Percentiles rank a stretch among this genome's conserved stretches.
phyloP scores from a whole-genome alignment of 2,329 filamentous ascomycete species.

The Aspergillus piperis region DNA sequence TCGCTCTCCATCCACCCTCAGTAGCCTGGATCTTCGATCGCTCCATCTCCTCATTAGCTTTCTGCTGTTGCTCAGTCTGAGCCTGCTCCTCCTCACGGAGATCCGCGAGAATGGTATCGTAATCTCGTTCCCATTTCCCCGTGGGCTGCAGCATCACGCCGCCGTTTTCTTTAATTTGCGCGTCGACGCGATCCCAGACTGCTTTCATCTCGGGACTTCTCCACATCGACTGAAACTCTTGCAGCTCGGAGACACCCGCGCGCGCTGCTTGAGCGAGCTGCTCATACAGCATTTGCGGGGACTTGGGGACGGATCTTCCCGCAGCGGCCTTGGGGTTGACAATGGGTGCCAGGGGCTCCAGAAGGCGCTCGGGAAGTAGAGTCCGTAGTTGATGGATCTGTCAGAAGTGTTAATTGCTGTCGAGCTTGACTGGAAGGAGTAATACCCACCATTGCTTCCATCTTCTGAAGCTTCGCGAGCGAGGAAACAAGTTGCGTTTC shows the following conservation, averaged over 20 bases:
- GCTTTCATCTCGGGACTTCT: constrained; percentile 41
- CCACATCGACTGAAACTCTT: constrained; percentile 44
- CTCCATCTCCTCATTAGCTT: constrained; percentile 33
- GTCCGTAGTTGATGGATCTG: constrained; percentile 48
- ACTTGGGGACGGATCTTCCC: constrained; percentile 28
- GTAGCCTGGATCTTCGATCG: constrained; percentile 28
- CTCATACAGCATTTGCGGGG: constrained; percentile 38
- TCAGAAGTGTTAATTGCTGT: constrained; percentile 10
- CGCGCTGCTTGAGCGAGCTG: constrained; percentile 39
- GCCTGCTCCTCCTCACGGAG: constrained; percentile 32
- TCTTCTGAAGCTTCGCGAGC: constrained; percentile 42
- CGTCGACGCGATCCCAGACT: constrained; percentile 41
- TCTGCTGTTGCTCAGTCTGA: constrained; percentile 28
- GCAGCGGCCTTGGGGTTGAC: constrained; percentile 32
- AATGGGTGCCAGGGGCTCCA: constrained; percentile 44
- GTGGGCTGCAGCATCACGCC: constrained; percentile 41
- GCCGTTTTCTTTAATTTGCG: constrained; percentile 38
- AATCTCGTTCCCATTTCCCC: constrained; percentile 46
- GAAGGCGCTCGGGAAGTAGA: constrained; percentile 43
- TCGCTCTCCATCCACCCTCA: constrained; percentile 35
- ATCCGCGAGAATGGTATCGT: constrained; percentile 36
- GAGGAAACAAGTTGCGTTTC: constrained; percentile 44
- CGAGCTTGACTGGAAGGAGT: neutral
- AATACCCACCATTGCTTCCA: constrained; percentile 35
- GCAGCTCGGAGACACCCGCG: constrained; percentile 39